Conservation (phyloP, 768 basidiomycete species). For the Galerina sulciceps region DNA sequence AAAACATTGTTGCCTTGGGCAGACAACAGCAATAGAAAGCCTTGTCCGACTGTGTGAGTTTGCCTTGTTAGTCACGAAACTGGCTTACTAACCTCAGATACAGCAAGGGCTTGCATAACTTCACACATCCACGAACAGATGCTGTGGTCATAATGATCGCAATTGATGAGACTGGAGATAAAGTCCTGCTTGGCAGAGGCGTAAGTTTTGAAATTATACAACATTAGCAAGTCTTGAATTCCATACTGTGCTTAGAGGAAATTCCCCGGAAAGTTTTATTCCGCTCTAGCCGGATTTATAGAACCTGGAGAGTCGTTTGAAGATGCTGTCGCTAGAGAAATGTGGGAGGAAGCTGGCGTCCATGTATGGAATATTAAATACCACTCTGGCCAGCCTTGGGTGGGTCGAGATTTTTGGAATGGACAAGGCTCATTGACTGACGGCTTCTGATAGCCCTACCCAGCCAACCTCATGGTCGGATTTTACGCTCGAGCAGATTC, state of each 20-base stretch:
- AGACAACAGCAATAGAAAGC: conserved; percentile 61
- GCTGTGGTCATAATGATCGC: conserved; percentile 92
- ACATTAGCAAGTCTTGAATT: background rate
- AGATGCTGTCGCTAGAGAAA: conserved; percentile 89
- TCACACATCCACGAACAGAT: conserved; percentile 80
- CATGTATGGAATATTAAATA: conserved; percentile 82
- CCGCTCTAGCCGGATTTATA: conserved; percentile 90
- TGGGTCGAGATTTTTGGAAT: conserved; percentile 32
- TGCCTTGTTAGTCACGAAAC: background rate
- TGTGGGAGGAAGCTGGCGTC: conserved; percentile 97
- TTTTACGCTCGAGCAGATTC: conserved; percentile 83
- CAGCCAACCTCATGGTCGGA: conserved; percentile 89
- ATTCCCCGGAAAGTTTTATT: conserved; percentile 77
- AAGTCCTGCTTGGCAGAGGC: conserved; percentile 85
- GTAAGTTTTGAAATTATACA: conserved; percentile 42
- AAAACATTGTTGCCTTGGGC: conserved; percentile 76
- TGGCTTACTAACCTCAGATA: background rate
- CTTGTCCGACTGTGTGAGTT: conserved; percentile 73
- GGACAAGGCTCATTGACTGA: background rate
- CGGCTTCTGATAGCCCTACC: conserved; percentile 69
- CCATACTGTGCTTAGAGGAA: conserved; percentile 47
- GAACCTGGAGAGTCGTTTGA: conserved; percentile 96
- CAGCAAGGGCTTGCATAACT: conserved; percentile 89
- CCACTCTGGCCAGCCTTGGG: conserved; percentile 89
- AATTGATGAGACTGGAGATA: conserved; percentile 78